phyloP scores from a whole-genome alignment of 345 rosid genomes.

The Euphorbia pulcherrima region DNA sequence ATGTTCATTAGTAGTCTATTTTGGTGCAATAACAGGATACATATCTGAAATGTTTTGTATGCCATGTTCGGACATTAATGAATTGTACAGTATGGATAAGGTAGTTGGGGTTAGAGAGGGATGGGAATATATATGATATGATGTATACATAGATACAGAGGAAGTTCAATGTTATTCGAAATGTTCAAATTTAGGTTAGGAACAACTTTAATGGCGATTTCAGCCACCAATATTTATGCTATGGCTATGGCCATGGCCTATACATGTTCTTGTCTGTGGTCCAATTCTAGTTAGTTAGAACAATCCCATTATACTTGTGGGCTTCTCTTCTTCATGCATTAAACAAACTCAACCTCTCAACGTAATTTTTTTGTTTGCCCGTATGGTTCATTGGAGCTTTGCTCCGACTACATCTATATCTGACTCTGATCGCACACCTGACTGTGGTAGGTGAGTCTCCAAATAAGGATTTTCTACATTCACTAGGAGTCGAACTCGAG shows the following conservation, averaged over 20 bases:
- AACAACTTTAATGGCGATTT: slow-evolving; percentile 5
- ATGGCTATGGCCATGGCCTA: background rate
- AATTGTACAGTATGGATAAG: background rate
- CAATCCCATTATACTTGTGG: background rate
- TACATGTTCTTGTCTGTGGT: slow-evolving; percentile 1
- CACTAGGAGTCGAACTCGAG: too few species aligned
- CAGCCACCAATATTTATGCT: background rate
- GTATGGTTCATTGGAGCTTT: too few species aligned
- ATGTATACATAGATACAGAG: background rate
- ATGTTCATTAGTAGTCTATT: too few species aligned
- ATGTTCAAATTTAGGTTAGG: background rate
- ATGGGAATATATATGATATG: background rate
- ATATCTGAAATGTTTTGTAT: background rate
- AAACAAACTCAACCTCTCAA: too few species aligned
- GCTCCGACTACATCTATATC: too few species aligned
- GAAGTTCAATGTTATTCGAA: background rate
- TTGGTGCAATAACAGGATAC: background rate
- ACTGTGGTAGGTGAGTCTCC: too few species aligned
- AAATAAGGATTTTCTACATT: too few species aligned
- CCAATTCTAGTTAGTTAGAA: background rate
- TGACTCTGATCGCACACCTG: too few species aligned
- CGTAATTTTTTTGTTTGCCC: too few species aligned
- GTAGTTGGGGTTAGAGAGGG: background rate
- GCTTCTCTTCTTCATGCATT: background rate
- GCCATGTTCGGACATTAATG: background rate